A percentile compares a stretch with the other conserved stretches of the same genome.
These are phyloP conservation scores for Nidularia sp. DNA, from an alignment of 768 basidiomycete genomes.

Conservation along the genomic window DNA sequence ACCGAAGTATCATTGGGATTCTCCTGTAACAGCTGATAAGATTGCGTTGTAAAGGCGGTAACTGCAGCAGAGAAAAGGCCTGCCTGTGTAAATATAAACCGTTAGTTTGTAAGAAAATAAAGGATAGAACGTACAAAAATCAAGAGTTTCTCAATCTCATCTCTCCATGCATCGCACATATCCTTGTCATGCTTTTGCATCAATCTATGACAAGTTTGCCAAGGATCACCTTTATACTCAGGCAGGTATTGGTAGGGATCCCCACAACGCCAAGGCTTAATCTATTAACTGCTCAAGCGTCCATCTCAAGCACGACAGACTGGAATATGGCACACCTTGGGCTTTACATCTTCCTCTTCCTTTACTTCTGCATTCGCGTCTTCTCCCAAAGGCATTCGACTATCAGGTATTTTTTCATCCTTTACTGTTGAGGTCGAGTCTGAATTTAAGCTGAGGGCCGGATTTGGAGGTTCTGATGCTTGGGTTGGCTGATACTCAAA, in stretches of 20 bases:
- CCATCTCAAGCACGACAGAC: no score
- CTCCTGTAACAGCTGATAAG: background rate
- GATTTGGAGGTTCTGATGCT: no score
- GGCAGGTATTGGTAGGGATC: background rate
- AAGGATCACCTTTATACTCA: background rate
- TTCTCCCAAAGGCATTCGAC: no score
- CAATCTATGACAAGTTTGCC: background rate
- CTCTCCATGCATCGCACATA: background rate
- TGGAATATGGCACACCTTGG: no score
- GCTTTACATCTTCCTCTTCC: no score
- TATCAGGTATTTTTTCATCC: no score
- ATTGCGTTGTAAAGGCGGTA: background rate
- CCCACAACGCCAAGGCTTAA: background rate
- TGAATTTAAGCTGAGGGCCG: no score
- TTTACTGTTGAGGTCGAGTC: no score
- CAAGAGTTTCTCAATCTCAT: constrained; percentile 2
- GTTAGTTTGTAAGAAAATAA: background rate
- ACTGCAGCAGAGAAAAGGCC: constrained; percentile 3
- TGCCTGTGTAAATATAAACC: background rate
- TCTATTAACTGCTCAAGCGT: no score
- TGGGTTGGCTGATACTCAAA: no score
- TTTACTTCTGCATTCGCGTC: no score
- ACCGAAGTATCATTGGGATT: background rate
- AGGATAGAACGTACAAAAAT: constrained; percentile 3
- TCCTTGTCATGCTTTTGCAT: constrained; percentile 2